Conservation (phyloP, 164 flowering plant species). For the Vitis cinerea region DNA sequence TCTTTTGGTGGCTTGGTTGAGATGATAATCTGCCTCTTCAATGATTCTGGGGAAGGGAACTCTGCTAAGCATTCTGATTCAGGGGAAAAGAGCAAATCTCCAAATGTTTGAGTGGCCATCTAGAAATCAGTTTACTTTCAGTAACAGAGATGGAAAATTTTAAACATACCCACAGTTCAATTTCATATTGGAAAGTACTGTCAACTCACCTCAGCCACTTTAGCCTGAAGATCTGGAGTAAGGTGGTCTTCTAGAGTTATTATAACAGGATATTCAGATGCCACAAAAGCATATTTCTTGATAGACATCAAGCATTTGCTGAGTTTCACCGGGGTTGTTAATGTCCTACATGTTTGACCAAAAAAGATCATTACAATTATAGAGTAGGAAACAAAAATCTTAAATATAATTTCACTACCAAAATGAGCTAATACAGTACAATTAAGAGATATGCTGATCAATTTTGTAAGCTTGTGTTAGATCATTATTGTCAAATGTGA, state of each 20-base stretch:
- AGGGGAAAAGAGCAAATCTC: slow-evolving; percentile 8
- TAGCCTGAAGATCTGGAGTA: slow-evolving; percentile 29
- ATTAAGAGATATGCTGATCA: too few relatives aligned
- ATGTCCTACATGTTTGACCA: slow-evolving; percentile 20
- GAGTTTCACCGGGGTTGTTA: slow-evolving; percentile 39
- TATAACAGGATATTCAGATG: slow-evolving; percentile 36
- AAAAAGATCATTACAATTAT: too few relatives aligned
- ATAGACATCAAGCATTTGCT: slow-evolving; percentile 36
- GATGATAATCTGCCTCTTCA: slow-evolving; percentile 9
- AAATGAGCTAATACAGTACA: too few relatives aligned
- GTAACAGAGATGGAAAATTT: too few relatives aligned
- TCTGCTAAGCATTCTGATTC: slow-evolving; percentile 10
- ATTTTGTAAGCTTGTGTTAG: too few relatives aligned
- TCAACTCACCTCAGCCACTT: slow-evolving; percentile 30
- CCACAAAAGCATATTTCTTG: slow-evolving; percentile 39
- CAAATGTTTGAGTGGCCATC: slow-evolving; percentile 14
- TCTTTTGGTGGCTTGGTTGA: slow-evolving; percentile 11
- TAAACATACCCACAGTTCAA: not conserved
- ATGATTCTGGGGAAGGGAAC: slow-evolving; percentile 18
- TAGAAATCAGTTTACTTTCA: not conserved
- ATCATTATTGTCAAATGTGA: not conserved
- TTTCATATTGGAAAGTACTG: not conserved
- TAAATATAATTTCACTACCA: too few relatives aligned
- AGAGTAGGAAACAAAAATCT: too few relatives aligned
- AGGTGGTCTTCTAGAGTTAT: slow-evolving; percentile 42